A percentile compares a stretch with the other conserved stretches of the same genome.
Conservation (phyloP, 257 asterid genomes). For the Linderniella brevidens region DNA sequence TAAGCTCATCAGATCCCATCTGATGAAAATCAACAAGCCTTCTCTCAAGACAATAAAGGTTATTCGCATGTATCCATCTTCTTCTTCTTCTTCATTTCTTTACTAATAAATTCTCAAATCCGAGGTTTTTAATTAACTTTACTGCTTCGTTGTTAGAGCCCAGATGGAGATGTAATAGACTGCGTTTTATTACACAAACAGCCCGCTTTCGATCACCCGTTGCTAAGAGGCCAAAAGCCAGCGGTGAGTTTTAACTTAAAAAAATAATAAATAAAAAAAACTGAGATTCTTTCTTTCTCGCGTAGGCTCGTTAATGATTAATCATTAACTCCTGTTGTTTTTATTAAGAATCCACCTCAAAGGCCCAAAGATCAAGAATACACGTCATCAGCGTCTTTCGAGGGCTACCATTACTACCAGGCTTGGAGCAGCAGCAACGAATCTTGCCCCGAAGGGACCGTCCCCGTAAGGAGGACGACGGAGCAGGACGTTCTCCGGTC, state of each 20-base stretch:
- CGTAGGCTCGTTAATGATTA: background rate
- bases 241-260: constrained; percentile 26
- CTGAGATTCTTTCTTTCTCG: background rate
- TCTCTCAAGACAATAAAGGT: too few relatives aligned
- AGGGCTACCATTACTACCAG: constrained; percentile 24
- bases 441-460: constrained; percentile 45
- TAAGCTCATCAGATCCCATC: too few relatives aligned
- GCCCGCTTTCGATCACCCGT: constrained; percentile 55
- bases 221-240: constrained; percentile 38
- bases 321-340: background rate
- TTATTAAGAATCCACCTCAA: constrained; percentile 46
- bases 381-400: background rate
- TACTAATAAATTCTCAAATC: too few relatives aligned
- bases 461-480: constrained; percentile 43
- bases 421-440: constrained; percentile 40
- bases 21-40: too few relatives aligned
- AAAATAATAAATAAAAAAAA: too few relatives aligned
- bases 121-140: too few relatives aligned
- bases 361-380: constrained; percentile 28
- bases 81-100: too few relatives aligned
- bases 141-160: too few relatives aligned
- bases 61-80: too few relatives aligned
- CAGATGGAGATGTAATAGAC: constrained; percentile 21
- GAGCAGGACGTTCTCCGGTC: constrained; percentile 40
- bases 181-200: constrained; percentile 40